These are phyloP conservation scores for Endogone sp. DNA, from an alignment of 192 early-diverging fungal genomes.

Conservation along the genomic window DNA sequence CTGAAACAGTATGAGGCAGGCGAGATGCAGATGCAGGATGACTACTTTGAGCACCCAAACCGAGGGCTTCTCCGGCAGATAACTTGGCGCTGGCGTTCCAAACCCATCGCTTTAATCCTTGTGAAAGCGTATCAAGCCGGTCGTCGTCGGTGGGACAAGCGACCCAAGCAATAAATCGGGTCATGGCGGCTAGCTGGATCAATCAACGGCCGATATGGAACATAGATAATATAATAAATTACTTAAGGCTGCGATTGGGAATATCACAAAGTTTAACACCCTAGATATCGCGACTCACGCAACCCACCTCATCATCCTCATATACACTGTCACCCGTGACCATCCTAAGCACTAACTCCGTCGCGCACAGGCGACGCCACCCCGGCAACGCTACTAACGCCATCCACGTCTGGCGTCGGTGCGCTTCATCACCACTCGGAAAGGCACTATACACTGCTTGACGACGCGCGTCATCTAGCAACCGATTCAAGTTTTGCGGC, in stretches of 20 bases:
- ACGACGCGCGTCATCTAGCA: background rate
- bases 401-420: background rate
- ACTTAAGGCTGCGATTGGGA: background rate
- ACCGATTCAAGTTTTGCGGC: too few species aligned
- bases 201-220: background rate
- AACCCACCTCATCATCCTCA: background rate
- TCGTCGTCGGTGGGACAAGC: background rate
- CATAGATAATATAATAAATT: too few species aligned
- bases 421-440: background rate
- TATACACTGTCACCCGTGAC: too few species aligned
- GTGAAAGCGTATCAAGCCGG: background rate
- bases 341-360: background rate
- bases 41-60: too few species aligned
- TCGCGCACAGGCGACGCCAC: background rate
- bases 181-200: background rate
- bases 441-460: background rate
- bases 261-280: background rate
- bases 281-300: background rate
- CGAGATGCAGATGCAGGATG: background rate
- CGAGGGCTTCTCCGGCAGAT: too few species aligned
- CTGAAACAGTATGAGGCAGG: too few species aligned
- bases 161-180: background rate
- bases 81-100: background rate
- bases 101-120: background rate
- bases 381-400: background rate